Base-by-base conservation (phyloP, 306 rosid genomes). In the Vigna mungo region DNA sequence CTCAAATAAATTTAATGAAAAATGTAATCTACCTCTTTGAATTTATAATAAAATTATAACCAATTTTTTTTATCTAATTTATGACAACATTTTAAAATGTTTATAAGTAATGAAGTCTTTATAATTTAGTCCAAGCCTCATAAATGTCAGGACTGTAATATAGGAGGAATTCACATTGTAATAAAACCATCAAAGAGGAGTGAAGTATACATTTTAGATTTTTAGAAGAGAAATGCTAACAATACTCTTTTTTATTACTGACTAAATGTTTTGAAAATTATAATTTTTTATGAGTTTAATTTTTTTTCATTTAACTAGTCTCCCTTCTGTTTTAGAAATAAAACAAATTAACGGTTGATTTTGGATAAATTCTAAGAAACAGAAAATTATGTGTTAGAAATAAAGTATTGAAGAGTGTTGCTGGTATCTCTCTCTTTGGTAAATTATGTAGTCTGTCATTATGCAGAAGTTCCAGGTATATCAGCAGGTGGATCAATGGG, bases 381-480 rank as follows among this genome's bases (percentile, higher is more conserved):
- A 44, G 16, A 11, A 44, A 37, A 9, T 39, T 1, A 41, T 9
- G 15, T 43, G 49, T 44, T 44, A 12, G 49, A 44, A 44, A 44
- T 2, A 44, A 44, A 44, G 16, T 12, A 44, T 3, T 11, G 3
- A 41, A 41, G 16, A 12, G 49, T 44, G 49, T 44, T 11, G 4
- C 16, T 12, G 5, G 15, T 2, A 0, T 4, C 49, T 44, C 49
- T 44, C 15, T 44, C 3, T 10, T 12, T 44, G 49, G 16, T 44
- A 44, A 44, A 2, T 9, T 71, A 41, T 16, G 77, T 25, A 52
- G 21, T 46, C 66, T 76, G 63, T 54, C 71, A 23, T 82, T 87
- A 84, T 0, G 96, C 89, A 37, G 97, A 88, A 80, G 85, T 83
- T 4, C 17, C 12, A 5, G 83, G 87, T 27, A 75, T 13, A 36